Conservation (phyloP, 139 green algal species). For the Axilococcus clingmanii region DNA sequence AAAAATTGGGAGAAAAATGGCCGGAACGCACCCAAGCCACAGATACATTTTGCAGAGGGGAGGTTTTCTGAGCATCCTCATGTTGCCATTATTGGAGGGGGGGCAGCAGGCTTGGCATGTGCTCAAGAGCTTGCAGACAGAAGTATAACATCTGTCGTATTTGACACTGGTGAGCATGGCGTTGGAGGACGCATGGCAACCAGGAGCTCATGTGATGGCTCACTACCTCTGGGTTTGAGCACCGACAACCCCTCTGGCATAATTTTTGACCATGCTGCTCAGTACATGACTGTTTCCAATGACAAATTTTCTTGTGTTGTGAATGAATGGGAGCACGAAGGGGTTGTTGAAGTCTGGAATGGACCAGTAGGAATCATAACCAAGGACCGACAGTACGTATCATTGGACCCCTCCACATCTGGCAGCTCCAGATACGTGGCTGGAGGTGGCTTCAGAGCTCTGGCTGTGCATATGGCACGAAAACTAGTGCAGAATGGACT, state of each 20-base stretch:
- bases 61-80: conserved; percentile 15
- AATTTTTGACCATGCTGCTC: conserved; percentile 55
- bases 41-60: too few species aligned
- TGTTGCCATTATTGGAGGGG: conserved; percentile 59
- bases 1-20: too few species aligned
- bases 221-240: background rate
- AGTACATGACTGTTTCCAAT: conserved; percentile 51
- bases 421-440: conserved; percentile 30
- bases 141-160: conserved; percentile 39
- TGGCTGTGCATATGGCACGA: conserved; percentile 38
- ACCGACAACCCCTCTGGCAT: conserved; percentile 7
- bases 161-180: conserved; percentile 69
- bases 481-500: conserved; percentile 6
- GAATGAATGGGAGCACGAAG: conserved; percentile 31
- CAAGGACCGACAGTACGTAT: too few species aligned
- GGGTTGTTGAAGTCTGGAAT: conserved; percentile 37
- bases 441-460: conserved; percentile 37
- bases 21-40: too few species aligned
- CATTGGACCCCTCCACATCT: conserved; percentile 3
- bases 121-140: conserved; percentile 28
- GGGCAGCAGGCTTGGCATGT: conserved; percentile 51
- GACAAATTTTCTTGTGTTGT: conserved; percentile 19
- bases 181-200: conserved; percentile 57
- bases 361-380: conserved; percentile 31
- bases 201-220: conserved; percentile 25